phyloP scores from a whole-genome alignment of 352 stramenopile species.

The Pythium rishiriense region DNA sequence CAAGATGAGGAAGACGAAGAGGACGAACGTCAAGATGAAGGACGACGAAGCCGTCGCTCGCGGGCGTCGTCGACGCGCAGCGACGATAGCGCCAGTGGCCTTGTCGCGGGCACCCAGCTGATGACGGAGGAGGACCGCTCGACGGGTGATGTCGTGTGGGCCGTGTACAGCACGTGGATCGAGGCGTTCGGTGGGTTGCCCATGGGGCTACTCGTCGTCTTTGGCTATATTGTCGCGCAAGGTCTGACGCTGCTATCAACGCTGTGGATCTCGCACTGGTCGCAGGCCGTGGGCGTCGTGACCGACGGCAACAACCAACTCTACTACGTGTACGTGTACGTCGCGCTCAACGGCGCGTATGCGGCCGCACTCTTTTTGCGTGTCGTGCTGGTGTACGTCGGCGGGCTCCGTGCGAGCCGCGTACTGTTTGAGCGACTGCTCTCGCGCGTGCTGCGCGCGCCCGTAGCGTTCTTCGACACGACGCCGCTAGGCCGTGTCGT shows the following conservation, averaged over 20 bases:
- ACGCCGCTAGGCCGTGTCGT: conserved; percentile 77
- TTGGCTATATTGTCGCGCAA: conserved; percentile 55
- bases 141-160: conserved; percentile 68
- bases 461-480: conserved; percentile 82
- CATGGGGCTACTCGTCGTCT: conserved; percentile 47
- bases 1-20: too few relatives aligned
- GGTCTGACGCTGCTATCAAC: conserved; percentile 52
- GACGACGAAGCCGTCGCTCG: too few relatives aligned
- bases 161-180: conserved; percentile 64
- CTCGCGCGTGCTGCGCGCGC: conserved; percentile 54
- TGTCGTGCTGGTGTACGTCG: conserved; percentile 57
- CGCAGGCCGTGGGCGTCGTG: conserved; percentile 45
- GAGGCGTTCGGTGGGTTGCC: conserved; percentile 58
- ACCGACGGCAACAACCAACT: conserved; percentile 51
- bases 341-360: conserved; percentile 66
- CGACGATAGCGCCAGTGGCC: background rate
- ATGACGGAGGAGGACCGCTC: conserved; percentile 76
- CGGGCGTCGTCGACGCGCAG: background rate
- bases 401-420: conserved; percentile 57
- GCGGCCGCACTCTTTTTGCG: conserved; percentile 61
- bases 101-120: conserved; percentile 40
- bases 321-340: conserved; percentile 84
- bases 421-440: conserved; percentile 68
- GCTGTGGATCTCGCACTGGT: conserved; percentile 95
- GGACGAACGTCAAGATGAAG: too few relatives aligned